Conservation (phyloP, 179 eudicot genomes). For the Camellia oleifera region DNA sequence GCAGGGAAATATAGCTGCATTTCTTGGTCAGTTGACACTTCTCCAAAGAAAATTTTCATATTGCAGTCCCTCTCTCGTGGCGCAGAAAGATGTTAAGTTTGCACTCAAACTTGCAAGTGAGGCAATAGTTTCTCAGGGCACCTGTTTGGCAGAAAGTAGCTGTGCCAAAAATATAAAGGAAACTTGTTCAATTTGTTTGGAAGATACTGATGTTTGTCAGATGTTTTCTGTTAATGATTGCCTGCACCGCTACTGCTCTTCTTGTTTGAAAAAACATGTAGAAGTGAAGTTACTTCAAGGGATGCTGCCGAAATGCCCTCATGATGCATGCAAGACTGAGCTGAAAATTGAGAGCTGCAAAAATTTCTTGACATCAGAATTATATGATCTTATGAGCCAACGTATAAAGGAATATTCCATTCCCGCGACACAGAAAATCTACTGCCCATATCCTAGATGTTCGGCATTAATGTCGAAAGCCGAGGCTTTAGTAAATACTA, state of each 20-base stretch:
- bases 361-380: constrained; percentile 27
- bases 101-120: constrained; percentile 20
- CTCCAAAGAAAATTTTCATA: constrained; percentile 20
- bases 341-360: constrained; percentile 32
- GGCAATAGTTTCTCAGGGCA: constrained; percentile 24
- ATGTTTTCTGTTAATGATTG: constrained; percentile 32
- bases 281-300: constrained; percentile 36
- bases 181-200: constrained; percentile 45
- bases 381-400: constrained; percentile 35
- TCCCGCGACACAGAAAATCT: constrained; percentile 40
- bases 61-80: constrained; percentile 9
- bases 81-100: constrained; percentile 15
- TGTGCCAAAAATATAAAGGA: constrained; percentile 15
- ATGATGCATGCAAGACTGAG: constrained; percentile 34
- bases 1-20: constrained; percentile 12
- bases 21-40: constrained; percentile 12
- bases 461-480: constrained; percentile 23
- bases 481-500: neutral
- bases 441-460: constrained; percentile 48
- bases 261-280: constrained; percentile 45
- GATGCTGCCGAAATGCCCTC: constrained; percentile 42
- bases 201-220: constrained; percentile 23
- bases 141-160: constrained; percentile 9
- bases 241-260: constrained; percentile 40
- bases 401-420: constrained; percentile 45